Evolutionary conservation across 2,329 filamentous ascomycete species (phyloP), one percentile per base, ranked within the genome.

Genomic region (Colletotrichum cordylinicola): DNA sequence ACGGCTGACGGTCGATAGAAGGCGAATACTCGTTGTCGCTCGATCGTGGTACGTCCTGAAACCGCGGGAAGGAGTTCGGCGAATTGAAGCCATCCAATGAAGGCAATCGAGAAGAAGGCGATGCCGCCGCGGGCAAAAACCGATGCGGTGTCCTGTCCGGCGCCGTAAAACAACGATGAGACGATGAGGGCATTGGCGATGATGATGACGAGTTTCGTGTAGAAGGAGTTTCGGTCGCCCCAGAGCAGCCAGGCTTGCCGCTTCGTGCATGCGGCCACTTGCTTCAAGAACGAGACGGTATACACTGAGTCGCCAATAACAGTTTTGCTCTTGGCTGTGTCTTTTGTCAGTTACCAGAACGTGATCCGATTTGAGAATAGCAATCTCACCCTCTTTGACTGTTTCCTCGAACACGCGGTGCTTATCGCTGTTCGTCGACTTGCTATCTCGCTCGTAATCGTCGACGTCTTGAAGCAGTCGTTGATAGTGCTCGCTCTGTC

Each of bases 121-220:
- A 69, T 15, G 2, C 74, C 67, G 12, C 69, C 66, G 4, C 70
- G 67, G 4, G 74, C 55, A n/a, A 77, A 77, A 2, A 69, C 76
- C 1, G 74, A 70, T 2, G 74, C 70, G 4, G 76, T 77, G 2
- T 37, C 70, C 2, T 85, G 78, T 1, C 89, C 84, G 35, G 94
- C 85, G 76, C 94, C 91, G 80, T 95, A 95, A 85, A 97, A 97
- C 21, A 97, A 87, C 3, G 93, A 95, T 2, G 94, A 93, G 70
- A 96, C 93, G 77, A 98, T 94, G 12, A 98, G 88, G 6, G 84
- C 87, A 82, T 95, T 94, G 73, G 93, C 90, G 73, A 96, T 84
- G 79, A 96, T 94, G 81, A 95, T 95, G 84, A 95, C 94, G 75
- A 94, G 89, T 79, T 96, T 97, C 55, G 94, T 96, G 82, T 92